Conservation (phyloP, 108 stramenopile genomes). For the Discostella pseudostelligera region DNA sequence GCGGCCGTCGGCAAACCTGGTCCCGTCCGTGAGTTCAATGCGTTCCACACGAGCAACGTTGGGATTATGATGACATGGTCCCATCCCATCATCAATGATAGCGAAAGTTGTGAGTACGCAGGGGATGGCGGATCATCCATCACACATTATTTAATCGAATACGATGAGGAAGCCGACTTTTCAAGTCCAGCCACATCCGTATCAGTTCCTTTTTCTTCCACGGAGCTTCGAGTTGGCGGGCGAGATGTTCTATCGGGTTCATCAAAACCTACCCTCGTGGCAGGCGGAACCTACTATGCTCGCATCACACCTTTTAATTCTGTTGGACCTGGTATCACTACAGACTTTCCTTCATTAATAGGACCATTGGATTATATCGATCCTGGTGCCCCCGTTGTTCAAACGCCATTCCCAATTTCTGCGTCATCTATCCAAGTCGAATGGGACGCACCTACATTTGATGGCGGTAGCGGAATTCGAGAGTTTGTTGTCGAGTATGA, state of each 20-base stretch:
- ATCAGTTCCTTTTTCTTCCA: slow-evolving; percentile 35
- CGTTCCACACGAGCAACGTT: slow-evolving; percentile 51
- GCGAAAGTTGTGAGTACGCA: slow-evolving; percentile 56
- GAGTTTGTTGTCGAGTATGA: slow-evolving; percentile 71
- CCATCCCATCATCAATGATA: slow-evolving; percentile 48
- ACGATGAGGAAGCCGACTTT: slow-evolving; percentile 67
- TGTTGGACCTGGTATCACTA: slow-evolving; percentile 57
- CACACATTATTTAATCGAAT: slow-evolving; percentile 81
- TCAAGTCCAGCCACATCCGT: slow-evolving; percentile 61
- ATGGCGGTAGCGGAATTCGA: slow-evolving; percentile 74
- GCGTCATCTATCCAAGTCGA: slow-evolving; percentile 44
- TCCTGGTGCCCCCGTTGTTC: slow-evolving; percentile 48
- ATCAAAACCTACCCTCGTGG: slow-evolving; percentile 47
- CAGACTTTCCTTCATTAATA: slow-evolving; percentile 39
- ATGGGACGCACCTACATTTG: slow-evolving; percentile 58
- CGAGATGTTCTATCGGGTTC: slow-evolving; percentile 78
- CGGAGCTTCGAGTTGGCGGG: slow-evolving; percentile 63
- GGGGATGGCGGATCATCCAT: slow-evolving; percentile 82
- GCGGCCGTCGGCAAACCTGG: slow-evolving; percentile 33
- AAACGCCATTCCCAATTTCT: slow-evolving; percentile 14
- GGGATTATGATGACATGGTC: slow-evolving; percentile 76
- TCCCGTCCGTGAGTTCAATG: slow-evolving; percentile 38
- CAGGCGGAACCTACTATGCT: slow-evolving; percentile 63
- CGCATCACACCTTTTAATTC: slow-evolving; percentile 78
- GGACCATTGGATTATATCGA: slow-evolving; percentile 59